Evolutionary conservation across 345 rosid species (phyloP).

Genomic region (Zanthoxylum bungeanum): DNA sequence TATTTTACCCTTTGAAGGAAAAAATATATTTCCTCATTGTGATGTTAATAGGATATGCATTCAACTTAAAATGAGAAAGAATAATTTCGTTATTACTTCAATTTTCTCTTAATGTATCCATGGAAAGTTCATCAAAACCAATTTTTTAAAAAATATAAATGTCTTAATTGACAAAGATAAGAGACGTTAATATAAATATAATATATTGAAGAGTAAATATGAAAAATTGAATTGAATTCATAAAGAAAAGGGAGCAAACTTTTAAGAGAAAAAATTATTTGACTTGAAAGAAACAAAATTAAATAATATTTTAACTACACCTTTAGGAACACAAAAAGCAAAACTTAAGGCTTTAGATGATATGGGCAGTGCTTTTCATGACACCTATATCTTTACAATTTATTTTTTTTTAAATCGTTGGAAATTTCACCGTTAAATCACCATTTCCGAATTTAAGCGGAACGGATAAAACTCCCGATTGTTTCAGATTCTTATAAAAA

Average conservation of each 20-base stretch:
- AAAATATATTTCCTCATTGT: too few relatives aligned
- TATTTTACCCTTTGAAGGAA: not conserved
- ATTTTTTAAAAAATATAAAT: too few relatives aligned
- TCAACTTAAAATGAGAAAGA: not conserved
- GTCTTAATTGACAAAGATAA: too few relatives aligned
- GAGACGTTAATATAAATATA: not conserved
- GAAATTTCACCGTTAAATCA: too few relatives aligned
- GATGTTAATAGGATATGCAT: not conserved
- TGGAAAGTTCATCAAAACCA: too few relatives aligned
- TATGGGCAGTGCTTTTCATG: not conserved
- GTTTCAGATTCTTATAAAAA: too few relatives aligned
- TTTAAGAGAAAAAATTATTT: not conserved
- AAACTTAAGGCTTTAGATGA: constrained; percentile 1
- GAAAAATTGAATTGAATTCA: not conserved
- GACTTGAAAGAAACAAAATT: not conserved
- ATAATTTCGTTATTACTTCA: too few relatives aligned
- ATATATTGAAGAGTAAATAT: not conserved
- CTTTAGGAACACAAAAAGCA: not conserved
- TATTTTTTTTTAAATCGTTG: too few relatives aligned
- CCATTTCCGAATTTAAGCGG: too few relatives aligned
- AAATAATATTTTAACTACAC: not conserved
- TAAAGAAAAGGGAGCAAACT: not conserved
- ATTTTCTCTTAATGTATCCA: not conserved
- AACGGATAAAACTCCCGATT: too few relatives aligned
- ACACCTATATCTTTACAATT: too few relatives aligned